phyloP scores from a whole-genome alignment of 2,329 filamentous ascomycete genomes.

The Aurifilum marmelostoma region DNA sequence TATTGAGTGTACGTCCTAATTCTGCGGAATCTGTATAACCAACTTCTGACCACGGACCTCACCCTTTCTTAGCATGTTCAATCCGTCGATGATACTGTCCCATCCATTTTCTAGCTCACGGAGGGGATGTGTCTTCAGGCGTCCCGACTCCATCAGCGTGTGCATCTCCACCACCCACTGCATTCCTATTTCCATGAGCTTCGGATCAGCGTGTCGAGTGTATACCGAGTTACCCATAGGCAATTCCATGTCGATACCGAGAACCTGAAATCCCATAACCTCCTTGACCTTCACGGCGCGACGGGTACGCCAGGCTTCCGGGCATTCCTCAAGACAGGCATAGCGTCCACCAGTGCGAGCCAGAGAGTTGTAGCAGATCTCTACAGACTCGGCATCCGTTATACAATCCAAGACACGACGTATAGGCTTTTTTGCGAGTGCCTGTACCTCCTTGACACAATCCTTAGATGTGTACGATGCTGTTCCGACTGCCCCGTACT shows the following conservation, averaged over 20 bases:
- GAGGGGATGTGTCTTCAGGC: not conserved
- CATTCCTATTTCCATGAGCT: not conserved
- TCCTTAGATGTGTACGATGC: conserved; percentile 32
- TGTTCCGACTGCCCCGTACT: conserved; percentile 33
- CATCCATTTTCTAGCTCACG: not conserved
- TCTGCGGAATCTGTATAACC: not conserved
- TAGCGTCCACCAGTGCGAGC: conserved; percentile 38
- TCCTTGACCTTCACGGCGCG: conserved; percentile 32
- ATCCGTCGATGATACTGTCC: not conserved
- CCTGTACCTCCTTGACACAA: conserved; percentile 29
- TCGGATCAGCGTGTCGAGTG: not conserved
- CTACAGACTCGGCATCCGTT: conserved; percentile 35
- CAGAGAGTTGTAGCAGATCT: conserved; percentile 35
- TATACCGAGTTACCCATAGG: not conserved
- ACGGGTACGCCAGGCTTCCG: conserved; percentile 33
- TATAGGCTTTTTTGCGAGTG: conserved; percentile 27
- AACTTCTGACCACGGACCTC: not conserved
- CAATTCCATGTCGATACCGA: conserved; percentile 16
- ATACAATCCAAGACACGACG: conserved; percentile 39
- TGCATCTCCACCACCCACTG: not conserved
- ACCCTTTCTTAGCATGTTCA: not conserved
- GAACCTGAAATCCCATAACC: conserved; percentile 32
- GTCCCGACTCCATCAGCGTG: not conserved
- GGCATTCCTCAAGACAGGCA: conserved; percentile 37
- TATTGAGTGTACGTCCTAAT: too few species aligned